Conservation (phyloP, 345 rosid species). For the Aegle marmelos region DNA sequence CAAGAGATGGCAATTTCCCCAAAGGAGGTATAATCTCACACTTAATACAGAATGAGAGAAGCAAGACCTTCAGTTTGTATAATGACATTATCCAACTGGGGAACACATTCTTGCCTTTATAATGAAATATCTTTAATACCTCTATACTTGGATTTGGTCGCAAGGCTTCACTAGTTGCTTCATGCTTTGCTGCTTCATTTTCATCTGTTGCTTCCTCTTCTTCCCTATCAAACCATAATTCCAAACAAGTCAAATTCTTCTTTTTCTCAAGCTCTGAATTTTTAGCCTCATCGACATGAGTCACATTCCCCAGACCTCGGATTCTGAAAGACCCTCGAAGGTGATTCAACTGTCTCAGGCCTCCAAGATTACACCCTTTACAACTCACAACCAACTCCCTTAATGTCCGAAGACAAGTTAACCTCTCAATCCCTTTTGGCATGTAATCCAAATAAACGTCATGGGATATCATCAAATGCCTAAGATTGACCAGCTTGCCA, state of each 20-base stretch:
- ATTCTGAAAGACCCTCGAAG: background rate
- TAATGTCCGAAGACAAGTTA: constrained; percentile 3
- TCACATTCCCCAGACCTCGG: background rate
- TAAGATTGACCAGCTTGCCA: constrained; percentile 6
- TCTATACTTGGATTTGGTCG: background rate
- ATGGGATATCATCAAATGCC: background rate
- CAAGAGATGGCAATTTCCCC: constrained; percentile 3
- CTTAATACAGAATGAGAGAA: background rate
- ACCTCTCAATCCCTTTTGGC: constrained; percentile 14
- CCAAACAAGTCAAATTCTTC: background rate
- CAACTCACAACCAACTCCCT: background rate
- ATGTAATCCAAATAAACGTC: background rate
- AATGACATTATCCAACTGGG: background rate
- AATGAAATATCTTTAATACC: background rate
- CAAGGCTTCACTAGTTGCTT: background rate
- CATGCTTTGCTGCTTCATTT: no score
- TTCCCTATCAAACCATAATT: background rate
- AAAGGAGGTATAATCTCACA: background rate
- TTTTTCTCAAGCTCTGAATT: background rate
- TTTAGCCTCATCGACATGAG: background rate
- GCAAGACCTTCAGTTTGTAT: background rate
- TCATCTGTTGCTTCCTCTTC: background rate
- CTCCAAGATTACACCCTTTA: background rate
- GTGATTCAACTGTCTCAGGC: background rate
- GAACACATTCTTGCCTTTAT: background rate